A percentile compares a stretch with the other conserved stretches of the same genome.
phyloP scores from a whole-genome alignment of 1,284 basidiomycete genomes.

The Cutaneotrichosporon sp. region DNA sequence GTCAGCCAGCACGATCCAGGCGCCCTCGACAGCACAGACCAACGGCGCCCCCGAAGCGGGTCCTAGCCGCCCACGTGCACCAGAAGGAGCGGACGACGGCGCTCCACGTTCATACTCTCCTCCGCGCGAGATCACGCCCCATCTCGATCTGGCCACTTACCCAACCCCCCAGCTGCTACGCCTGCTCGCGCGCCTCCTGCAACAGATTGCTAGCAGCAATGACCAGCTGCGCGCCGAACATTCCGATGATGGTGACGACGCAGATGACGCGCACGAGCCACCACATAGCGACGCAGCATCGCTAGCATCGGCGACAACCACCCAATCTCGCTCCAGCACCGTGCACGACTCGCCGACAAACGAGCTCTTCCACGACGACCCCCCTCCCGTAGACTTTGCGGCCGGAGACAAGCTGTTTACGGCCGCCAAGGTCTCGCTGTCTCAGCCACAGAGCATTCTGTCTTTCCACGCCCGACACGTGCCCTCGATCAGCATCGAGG shows the following conservation, averaged over 20 bases:
- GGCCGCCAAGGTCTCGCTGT: constrained; percentile 74
- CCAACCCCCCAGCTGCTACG: constrained; percentile 68
- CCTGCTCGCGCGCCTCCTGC: constrained; percentile 83
- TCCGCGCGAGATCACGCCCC: constrained; percentile 26
- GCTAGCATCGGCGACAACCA: constrained; percentile 11
- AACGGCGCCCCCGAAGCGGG: constrained; percentile 18
- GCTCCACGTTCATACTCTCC: background rate
- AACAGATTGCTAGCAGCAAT: constrained; percentile 89
- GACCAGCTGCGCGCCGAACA: constrained; percentile 59
- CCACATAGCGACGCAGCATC: constrained; percentile 15
- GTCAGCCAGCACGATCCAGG: background rate
- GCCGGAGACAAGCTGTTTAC: constrained; percentile 52
- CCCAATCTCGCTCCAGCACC: constrained; percentile 11
- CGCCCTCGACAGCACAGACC: background rate
- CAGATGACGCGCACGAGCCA: constrained; percentile 3
- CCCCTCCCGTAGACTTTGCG: constrained; percentile 52
- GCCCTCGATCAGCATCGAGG: constrained; percentile 90
- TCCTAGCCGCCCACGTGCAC: constrained; percentile 21
- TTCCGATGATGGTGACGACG: constrained; percentile 26
- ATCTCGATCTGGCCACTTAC: constrained; percentile 59
- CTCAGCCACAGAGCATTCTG: constrained; percentile 75
- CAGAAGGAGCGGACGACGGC: background rate
- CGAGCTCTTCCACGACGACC: constrained; percentile 37
- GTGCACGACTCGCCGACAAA: constrained; percentile 39
- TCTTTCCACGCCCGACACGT: constrained; percentile 95